A percentile compares a stretch with the other conserved stretches of the same genome.
Evolutionary conservation across 202 grass and related monocot species (phyloP).

Genomic region (Panicum hallii): DNA sequence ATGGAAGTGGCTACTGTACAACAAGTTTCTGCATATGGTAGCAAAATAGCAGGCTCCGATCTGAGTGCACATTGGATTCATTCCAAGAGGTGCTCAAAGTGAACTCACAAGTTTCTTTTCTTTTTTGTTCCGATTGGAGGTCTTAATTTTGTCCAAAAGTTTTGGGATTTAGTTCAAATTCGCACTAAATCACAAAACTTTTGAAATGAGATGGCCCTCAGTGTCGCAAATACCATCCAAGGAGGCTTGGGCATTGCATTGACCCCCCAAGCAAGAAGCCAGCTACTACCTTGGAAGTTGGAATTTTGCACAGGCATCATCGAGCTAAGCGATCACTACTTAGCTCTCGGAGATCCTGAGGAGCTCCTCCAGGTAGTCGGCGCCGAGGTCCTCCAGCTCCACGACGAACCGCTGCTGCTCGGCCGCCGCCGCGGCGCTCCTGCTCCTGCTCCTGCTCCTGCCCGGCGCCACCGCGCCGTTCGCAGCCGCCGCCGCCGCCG

Average conservation of each 20-base stretch:
- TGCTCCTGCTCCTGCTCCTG: conserved; percentile 38
- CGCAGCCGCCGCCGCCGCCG: background rate
- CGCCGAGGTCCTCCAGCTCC: conserved; percentile 70
- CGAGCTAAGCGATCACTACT: background rate
- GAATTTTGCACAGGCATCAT: background rate
- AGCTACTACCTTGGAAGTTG: background rate
- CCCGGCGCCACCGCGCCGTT: background rate
- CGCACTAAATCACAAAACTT: background rate
- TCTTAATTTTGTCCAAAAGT: background rate
- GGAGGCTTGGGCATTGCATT: background rate
- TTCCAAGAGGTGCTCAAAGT: background rate
- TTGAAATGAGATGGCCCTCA: background rate
- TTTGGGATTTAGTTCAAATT: conserved; percentile 21
- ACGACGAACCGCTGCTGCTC: conserved; percentile 48
- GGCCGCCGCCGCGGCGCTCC: background rate
- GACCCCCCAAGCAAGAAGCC: background rate
- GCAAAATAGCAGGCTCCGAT: background rate
- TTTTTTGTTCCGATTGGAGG: too few species aligned
- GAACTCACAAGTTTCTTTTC: background rate
- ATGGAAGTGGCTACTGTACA: background rate
- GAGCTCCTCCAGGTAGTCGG: conserved; percentile 74
- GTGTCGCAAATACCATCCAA: background rate
- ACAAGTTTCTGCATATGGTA: background rate
- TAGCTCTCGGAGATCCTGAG: conserved; percentile 64
- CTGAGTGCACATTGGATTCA: conserved; percentile 10